Conservation (phyloP, 257 asterid species). For the Oldenlandia corymbosa region DNA sequence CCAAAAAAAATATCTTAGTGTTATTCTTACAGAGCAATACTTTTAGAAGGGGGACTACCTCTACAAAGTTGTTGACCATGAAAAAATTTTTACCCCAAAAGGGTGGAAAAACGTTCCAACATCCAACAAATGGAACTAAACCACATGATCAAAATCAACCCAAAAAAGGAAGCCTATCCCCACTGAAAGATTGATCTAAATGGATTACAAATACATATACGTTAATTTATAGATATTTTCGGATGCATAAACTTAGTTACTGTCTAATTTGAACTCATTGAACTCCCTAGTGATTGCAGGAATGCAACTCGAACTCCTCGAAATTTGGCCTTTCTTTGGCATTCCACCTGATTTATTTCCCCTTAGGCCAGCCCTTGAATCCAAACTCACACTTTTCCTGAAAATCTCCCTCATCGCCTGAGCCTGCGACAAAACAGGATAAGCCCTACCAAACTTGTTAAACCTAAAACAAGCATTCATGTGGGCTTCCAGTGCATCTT, state of each 20-base stretch:
- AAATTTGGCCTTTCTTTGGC: conserved; percentile 23
- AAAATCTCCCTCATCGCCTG: conserved; percentile 75
- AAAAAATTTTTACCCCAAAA: no score
- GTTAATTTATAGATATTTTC: no score
- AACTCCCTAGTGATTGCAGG: conserved; percentile 37
- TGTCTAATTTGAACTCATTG: conserved; percentile 17
- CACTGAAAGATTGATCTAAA: no score
- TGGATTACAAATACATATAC: no score
- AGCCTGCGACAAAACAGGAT: conserved; percentile 79
- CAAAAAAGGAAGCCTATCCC: no score
- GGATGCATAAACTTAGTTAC: not conserved
- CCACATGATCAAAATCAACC: no score
- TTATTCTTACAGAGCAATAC: no score
- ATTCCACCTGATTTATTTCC: conserved; percentile 22
- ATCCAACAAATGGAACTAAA: no score
- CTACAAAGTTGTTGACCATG: no score
- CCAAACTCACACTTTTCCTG: conserved; percentile 32
- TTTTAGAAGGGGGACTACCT: no score
- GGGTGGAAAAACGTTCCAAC: no score
- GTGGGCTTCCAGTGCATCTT: conserved; percentile 54
- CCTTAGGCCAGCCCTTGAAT: conserved; percentile 10
- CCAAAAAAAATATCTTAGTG: no score
- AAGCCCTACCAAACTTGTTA: conserved; percentile 65
- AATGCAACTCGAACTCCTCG: conserved; percentile 39
- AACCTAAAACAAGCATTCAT: conserved; percentile 71